phyloP scores from a whole-genome alignment of 1,284 basidiomycete genomes.

The Cyathus olla region DNA sequence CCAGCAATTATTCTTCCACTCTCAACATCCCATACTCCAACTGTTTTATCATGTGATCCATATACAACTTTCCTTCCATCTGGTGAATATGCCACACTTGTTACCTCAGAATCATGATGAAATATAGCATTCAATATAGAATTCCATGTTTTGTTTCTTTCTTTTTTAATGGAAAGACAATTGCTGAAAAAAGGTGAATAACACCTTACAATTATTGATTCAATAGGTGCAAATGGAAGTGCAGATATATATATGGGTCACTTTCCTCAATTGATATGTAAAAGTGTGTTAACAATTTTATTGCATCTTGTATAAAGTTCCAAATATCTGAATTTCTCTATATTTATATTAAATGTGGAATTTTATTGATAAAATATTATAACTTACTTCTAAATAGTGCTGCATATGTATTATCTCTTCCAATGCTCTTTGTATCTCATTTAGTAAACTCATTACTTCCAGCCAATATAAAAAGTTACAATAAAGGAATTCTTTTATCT shows the following conservation, averaged over 20 bases:
- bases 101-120: background rate
- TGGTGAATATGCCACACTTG: background rate
- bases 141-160: background rate
- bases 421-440: background rate
- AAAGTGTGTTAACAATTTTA: background rate
- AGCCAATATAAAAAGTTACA: background rate
- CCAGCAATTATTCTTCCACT: background rate
- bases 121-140: background rate
- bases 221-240: background rate
- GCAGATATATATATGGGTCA: background rate
- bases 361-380: background rate
- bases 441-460: background rate
- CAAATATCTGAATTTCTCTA: background rate
- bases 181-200: background rate
- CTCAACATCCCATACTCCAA: background rate
- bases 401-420: background rate
- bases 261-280: background rate
- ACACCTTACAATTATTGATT: background rate
- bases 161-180: background rate
- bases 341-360: background rate
- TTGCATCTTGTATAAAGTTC: background rate
- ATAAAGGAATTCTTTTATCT: background rate
- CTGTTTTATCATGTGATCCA: background rate
- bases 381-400: background rate
- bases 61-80: background rate